Evolutionary conservation across 495 filamentous ascomycete species (phyloP).

Genomic region (Xylaria scruposa): DNA sequence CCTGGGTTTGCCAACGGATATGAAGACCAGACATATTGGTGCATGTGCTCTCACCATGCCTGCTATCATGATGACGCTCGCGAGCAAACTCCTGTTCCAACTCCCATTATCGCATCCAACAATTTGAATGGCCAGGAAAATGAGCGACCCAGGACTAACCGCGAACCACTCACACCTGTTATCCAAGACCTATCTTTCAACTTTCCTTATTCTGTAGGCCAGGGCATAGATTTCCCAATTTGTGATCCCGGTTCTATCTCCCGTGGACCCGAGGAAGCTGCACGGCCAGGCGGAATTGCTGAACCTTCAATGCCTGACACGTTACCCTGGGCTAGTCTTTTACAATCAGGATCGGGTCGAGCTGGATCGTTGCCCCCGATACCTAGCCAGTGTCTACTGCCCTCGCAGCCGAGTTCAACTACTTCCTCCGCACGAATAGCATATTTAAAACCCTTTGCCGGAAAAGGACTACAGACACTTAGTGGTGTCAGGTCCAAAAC

Average conservation of each 20-base stretch:
- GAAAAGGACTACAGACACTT: conserved; percentile 55
- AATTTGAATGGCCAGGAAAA: conserved; percentile 52
- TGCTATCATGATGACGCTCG: conserved; percentile 67
- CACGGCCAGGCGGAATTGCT: conserved; percentile 32
- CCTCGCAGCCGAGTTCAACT: conserved; percentile 54
- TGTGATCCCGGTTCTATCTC: conserved; percentile 38
- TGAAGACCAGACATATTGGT: conserved; percentile 56
- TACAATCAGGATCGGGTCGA: conserved; percentile 46
- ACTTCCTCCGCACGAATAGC: conserved; percentile 52
- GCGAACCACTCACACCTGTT: conserved; percentile 54
- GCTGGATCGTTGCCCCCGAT: conserved; percentile 51
- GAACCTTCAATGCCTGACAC: conserved; percentile 57
- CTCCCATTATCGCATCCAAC: conserved; percentile 25
- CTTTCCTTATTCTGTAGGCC: conserved; percentile 39
- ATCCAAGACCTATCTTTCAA: conserved; percentile 46
- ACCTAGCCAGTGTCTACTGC: conserved; percentile 58
- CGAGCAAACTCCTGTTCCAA: conserved; percentile 35
- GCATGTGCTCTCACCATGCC: conserved; percentile 75
- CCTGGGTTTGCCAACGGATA: conserved; percentile 38
- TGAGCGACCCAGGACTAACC: conserved; percentile 47
- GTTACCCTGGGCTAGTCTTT: conserved; percentile 51
- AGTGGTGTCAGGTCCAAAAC: conserved; percentile 45
- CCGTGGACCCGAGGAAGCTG: conserved; percentile 32
- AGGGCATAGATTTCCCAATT: conserved; percentile 44
- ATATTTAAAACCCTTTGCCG: conserved; percentile 56